Evolutionary conservation across 441 rosid genomes (phyloP).

Genomic region (Populus hybrid): DNA sequence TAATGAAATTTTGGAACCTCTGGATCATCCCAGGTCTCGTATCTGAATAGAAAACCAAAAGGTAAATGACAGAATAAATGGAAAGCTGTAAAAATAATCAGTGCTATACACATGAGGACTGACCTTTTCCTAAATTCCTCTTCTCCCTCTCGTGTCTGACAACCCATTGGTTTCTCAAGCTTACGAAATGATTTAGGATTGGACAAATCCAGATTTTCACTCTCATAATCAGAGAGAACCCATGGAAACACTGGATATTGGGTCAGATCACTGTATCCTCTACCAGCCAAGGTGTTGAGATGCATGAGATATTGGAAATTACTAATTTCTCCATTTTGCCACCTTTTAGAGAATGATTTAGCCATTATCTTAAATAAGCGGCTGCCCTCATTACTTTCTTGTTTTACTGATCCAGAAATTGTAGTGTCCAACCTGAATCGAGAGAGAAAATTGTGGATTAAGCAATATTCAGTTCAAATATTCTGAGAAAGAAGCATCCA

Average conservation of each 20-base stretch:
- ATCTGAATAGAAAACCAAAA: conserved; percentile 47
- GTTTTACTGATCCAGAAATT: conserved; percentile 92
- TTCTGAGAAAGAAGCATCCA: conserved; percentile 8
- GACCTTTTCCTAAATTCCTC: conserved; percentile 98
- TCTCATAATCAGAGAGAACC: conserved; percentile 98
- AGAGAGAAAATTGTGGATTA: conserved; percentile 19
- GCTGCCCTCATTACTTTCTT: conserved; percentile 91
- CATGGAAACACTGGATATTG: conserved; percentile 99
- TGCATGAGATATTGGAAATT: conserved; percentile 99
- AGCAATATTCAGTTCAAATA: conserved; percentile 21
- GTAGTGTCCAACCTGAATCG: conserved; percentile 89
- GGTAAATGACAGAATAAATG: conserved; percentile 6
- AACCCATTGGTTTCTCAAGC: conserved; percentile 99
- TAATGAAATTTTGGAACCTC: conserved; percentile 99
- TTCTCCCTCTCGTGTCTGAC: conserved; percentile 98
- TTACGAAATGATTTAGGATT: conserved; percentile 88
- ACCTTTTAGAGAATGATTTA: conserved; percentile 97
- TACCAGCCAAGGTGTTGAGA: conserved; percentile 98
- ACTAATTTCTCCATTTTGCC: conserved; percentile 99
- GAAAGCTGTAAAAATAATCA: neutral
- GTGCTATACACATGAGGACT: neutral
- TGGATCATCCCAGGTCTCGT: conserved; percentile 99
- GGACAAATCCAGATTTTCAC: conserved; percentile 82
- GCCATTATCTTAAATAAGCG: conserved; percentile 94
- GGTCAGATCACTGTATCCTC: conserved; percentile 99